Evolutionary conservation across 768 basidiomycete species (phyloP), one percentile per base, ranked within the genome.

Genomic region (Butyriboletus loyo): DNA sequence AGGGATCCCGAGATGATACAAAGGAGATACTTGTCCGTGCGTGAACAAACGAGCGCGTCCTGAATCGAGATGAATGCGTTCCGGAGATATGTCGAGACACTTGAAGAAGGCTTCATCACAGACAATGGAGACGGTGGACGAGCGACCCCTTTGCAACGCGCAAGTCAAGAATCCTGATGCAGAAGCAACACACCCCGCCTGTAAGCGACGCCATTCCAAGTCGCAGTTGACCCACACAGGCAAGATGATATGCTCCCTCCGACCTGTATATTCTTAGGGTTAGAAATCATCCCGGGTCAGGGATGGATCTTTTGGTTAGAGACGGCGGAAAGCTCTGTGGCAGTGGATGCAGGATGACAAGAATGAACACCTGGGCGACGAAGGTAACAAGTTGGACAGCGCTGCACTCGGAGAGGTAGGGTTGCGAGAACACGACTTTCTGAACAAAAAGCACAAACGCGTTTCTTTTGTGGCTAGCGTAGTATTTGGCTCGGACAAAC

Each of bases 291-390:
- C 71, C 64, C 59, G 27, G 46, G 63, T 64, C 60, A 66, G 66
- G 73, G 74, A 76, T 70, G 75, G 72, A 76, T 67, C 69, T 78
- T 79, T 76, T 81, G 79, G 78, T 75, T 78, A 72, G 66, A 70
- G 72, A 54, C 56, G 67, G 66, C 59, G 59, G 63, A 48, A 57
- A 56, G 59, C 53, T 59, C 54, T 52, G 56, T 66, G 75, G 71
- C 59, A 62, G 62, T 54, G 54, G 60, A 51, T 49, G 59, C 58
- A 55, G 50, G 35, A 56, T 54, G 60, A 49, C 47, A 40, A 55
- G 66, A 69, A 67, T 70, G 71, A 74, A 65, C 60, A 67, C 78
- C 78, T 63, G 76, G 77, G 79, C 78, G 78, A 72, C 77, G 61
- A 68, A 65, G 74, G 78, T 61, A 32, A 9, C 19, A 50, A 32